phyloP scores from a whole-genome alignment of 2,329 filamentous ascomycete species.

The Fusarium hostae region DNA sequence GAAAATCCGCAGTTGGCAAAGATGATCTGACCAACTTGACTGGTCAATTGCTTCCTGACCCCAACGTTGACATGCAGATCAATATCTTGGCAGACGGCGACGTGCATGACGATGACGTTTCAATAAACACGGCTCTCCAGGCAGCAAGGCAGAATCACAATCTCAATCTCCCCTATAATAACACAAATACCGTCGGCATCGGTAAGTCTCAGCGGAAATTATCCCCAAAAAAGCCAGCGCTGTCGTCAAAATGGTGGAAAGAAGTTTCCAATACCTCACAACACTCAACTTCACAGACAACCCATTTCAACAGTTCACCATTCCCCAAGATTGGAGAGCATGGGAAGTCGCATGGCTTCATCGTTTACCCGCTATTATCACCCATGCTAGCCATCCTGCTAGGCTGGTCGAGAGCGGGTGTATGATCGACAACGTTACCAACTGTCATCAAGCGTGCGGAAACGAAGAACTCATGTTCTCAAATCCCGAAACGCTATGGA shows the following conservation, averaged over 20 bases:
- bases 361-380: background rate
- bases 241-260: background rate
- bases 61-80: background rate
- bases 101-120: background rate
- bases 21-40: too few species aligned
- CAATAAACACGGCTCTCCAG: background rate
- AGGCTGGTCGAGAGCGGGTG: background rate
- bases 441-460: background rate
- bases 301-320: background rate
- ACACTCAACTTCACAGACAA: fast-evolving
- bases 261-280: background rate
- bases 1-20: too few species aligned
- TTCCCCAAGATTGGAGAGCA: background rate
- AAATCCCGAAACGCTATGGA: conserved; percentile 14
- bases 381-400: background rate
- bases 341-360: conserved; percentile 5
- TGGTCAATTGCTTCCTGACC: background rate
- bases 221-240: too few species aligned
- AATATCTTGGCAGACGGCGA: background rate
- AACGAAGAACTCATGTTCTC: background rate
- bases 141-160: fast-evolving
- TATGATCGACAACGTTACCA: fast-evolving
- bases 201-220: too few species aligned
- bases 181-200: too few species aligned
- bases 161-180: fast-evolving